Evolutionary conservation across 2,329 filamentous ascomycete genomes (phyloP).

Genomic region (Geoglossum cookeanum): DNA sequence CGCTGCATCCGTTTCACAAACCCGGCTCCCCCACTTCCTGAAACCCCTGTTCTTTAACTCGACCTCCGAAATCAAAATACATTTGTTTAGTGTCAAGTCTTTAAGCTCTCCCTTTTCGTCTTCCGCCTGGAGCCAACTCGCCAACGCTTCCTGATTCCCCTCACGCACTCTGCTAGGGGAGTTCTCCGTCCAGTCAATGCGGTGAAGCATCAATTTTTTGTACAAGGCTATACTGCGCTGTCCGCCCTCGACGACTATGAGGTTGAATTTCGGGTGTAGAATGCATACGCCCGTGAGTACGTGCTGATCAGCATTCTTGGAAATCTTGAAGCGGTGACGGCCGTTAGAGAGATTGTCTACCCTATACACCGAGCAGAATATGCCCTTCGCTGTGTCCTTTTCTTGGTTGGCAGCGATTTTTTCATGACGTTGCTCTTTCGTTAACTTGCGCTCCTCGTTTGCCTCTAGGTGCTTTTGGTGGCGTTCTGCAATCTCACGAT

Average conservation of each 20-base stretch:
- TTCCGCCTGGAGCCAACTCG: constrained; percentile 58
- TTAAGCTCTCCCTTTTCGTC: constrained; percentile 62
- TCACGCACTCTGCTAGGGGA: constrained; percentile 39
- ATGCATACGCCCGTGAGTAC: constrained; percentile 78
- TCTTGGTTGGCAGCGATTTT: constrained; percentile 72
- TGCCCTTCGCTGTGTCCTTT: constrained; percentile 70
- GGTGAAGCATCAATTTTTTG: constrained; percentile 82
- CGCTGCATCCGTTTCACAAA: constrained; percentile 84
- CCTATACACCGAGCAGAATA: constrained; percentile 74
- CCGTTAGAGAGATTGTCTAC: constrained; percentile 80
- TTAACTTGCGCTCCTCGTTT: constrained; percentile 75
- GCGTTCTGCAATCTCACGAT: constrained; percentile 77
- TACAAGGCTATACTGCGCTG: constrained; percentile 65
- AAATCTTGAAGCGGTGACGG: constrained; percentile 83
- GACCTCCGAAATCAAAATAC: constrained; percentile 75
- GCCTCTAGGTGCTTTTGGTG: constrained; percentile 54
- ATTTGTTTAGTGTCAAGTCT: constrained; percentile 66
- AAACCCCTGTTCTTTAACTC: constrained; percentile 66
- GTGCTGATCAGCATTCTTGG: constrained; percentile 78
- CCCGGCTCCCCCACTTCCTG: constrained; percentile 69
- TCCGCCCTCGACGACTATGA: constrained; percentile 86
- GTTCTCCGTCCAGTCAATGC: constrained; percentile 91
- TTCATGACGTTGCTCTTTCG: constrained; percentile 68
- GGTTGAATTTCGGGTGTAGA: constrained; percentile 71
- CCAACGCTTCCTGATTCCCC: constrained; percentile 40